These are phyloP conservation scores for Vigna reflexopilosa DNA, from an alignment of 306 rosid species.

Conservation along the genomic window DNA sequence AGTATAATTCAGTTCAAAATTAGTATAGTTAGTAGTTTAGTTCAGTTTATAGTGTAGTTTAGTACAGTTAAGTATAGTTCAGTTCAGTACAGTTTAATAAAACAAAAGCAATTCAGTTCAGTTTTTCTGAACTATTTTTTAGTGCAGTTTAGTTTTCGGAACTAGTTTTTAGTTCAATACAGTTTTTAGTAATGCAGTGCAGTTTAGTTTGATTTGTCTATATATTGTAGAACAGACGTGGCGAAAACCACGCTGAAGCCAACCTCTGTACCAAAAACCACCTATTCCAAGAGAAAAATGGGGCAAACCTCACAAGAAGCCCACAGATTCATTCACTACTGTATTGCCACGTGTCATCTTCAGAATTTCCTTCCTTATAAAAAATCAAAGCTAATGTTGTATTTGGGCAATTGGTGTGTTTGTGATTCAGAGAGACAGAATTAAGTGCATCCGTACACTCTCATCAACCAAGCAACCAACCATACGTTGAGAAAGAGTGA, in stretches of 20 bases:
- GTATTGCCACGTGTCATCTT: slow-evolving; percentile 34
- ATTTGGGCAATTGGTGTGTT: not conserved
- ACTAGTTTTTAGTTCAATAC: too few relatives aligned
- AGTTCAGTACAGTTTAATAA: too few relatives aligned
- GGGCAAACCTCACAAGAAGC: not conserved
- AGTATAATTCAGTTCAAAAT: too few relatives aligned
- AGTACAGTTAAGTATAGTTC: too few relatives aligned
- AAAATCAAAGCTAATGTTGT: not conserved
- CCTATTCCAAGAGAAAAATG: not conserved
- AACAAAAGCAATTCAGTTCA: too few relatives aligned
- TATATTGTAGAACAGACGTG: too few relatives aligned
- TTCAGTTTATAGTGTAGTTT: too few relatives aligned
- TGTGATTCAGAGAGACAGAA: slow-evolving; percentile 20
- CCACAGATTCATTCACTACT: slow-evolving; percentile 30
- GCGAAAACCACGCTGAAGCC: not conserved
- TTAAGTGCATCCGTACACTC: slow-evolving; percentile 32
- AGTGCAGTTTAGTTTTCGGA: too few relatives aligned
- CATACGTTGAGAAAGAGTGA: not conserved
- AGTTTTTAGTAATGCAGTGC: too few relatives aligned
- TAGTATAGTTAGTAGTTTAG: too few relatives aligned
- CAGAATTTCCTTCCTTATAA: not conserved
- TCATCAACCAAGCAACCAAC: not conserved
- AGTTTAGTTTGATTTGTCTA: too few relatives aligned
- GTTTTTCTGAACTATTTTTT: too few relatives aligned
- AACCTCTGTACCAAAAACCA: slow-evolving; percentile 10